phyloP scores from a whole-genome alignment of 108 stramenopile species.

The Pseudonitzschia multiseries region DNA sequence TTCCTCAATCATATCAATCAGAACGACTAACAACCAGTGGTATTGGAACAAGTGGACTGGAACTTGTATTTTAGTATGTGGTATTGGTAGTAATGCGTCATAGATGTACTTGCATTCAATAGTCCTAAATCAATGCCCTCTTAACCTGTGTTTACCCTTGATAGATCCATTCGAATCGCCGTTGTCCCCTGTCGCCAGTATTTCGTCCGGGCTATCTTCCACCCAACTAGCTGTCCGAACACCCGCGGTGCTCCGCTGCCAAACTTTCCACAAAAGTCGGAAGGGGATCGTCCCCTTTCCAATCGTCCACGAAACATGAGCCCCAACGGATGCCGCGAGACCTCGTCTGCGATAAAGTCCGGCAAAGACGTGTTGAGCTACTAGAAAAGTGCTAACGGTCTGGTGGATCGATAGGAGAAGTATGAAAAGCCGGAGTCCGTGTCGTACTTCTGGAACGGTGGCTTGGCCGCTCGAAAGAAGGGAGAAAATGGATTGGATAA shows the following conservation, averaged over 20 bases:
- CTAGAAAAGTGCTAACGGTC: conserved; percentile 32
- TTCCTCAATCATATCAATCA: too few species aligned
- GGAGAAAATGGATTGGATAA: conserved; percentile 14
- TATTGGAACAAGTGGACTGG: too few species aligned
- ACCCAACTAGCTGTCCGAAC: too few species aligned
- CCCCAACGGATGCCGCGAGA: conserved; percentile 27
- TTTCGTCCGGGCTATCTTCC: too few species aligned
- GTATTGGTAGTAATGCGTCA: too few species aligned
- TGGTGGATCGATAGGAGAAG: conserved; percentile 32
- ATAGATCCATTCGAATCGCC: too few species aligned
- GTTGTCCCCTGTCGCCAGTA: too few species aligned
- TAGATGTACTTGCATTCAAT: too few species aligned
- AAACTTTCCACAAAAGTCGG: conserved; percentile 17
- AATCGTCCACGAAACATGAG: conserved; percentile 35
- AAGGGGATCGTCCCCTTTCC: conserved; percentile 30
- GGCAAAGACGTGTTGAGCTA: conserved; percentile 24
- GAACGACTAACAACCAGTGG: too few species aligned
- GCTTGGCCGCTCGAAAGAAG: conserved; percentile 15
- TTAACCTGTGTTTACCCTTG: too few species aligned
- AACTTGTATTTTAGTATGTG: too few species aligned
- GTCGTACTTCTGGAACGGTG: conserved; percentile 16
- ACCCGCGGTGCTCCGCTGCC: neutral
- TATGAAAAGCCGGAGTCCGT: conserved; percentile 8
- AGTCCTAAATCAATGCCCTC: too few species aligned
- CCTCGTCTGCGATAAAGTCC: conserved; percentile 25